Conservation (phyloP, 2,329 filamentous ascomycete genomes). For the Ophiocordyceps australis region DNA sequence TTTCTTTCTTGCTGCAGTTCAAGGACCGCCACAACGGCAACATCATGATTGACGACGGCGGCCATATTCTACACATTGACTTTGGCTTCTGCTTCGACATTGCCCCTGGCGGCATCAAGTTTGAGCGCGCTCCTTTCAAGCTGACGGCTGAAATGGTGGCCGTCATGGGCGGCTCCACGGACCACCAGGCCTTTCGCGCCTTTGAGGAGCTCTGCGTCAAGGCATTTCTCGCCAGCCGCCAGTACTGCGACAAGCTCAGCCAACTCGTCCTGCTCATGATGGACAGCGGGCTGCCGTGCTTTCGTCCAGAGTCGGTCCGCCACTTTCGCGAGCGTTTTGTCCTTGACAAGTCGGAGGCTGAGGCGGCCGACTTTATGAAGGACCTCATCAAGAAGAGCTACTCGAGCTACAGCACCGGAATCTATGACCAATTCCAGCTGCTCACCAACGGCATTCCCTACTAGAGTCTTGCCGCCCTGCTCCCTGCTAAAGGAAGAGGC, state of each 20-base stretch:
- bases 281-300: conserved; percentile 89
- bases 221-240: conserved; percentile 75
- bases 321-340: conserved; percentile 91
- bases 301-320: conserved; percentile 87
- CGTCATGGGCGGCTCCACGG: conserved; percentile 85
- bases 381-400: conserved; percentile 82
- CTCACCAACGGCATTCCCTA: conserved; percentile 96
- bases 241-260: conserved; percentile 72
- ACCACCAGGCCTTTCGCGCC: conserved; percentile 79
- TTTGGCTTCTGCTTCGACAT: conserved; percentile 99
- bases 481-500: too few species aligned
- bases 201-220: conserved; percentile 97
- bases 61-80: conserved; percentile 96
- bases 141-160: conserved; percentile 93
- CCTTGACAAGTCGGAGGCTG: conserved; percentile 74
- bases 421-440: conserved; percentile 96
- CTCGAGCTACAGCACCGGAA: conserved; percentile 75
- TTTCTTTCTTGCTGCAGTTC: conserved; percentile 93
- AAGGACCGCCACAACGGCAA: conserved; percentile 99
- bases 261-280: conserved; percentile 92
- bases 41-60: conserved; percentile 97
- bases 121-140: conserved; percentile 97
- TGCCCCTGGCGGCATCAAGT: conserved; percentile 88
- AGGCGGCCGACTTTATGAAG: conserved; percentile 88
- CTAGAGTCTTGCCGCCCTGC: too few species aligned